phyloP scores from a whole-genome alignment of 1,139 yeast genomes.

The Suhomyces coccinellae region DNA sequence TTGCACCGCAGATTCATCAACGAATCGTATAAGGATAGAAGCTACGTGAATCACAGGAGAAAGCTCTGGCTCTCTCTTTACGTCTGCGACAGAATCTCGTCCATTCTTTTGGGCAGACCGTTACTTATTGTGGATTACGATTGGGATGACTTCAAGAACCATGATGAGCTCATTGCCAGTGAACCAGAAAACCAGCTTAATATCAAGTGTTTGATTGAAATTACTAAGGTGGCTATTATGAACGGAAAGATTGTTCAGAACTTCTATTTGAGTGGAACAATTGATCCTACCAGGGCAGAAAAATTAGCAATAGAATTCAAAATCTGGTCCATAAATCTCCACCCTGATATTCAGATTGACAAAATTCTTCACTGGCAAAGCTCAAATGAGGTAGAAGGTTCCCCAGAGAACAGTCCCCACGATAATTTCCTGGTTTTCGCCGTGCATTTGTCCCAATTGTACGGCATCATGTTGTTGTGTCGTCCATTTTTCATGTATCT shows the following conservation, averaged over 20 bases:
- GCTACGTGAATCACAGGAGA: slow-evolving; percentile 25
- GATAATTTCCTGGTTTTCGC: slow-evolving; percentile 28
- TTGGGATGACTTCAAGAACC: slow-evolving; percentile 37
- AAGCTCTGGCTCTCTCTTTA: slow-evolving; percentile 41
- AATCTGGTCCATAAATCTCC: slow-evolving; percentile 37
- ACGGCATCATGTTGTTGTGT: slow-evolving; percentile 42
- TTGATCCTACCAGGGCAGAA: slow-evolving; percentile 36
- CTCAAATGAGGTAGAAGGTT: slow-evolving; percentile 6
- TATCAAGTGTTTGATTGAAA: slow-evolving; percentile 16
- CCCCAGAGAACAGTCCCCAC: slow-evolving; percentile 5
- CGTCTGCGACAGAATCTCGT: slow-evolving; percentile 40
- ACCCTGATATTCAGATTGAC: slow-evolving; percentile 25
- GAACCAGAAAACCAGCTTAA: slow-evolving; percentile 15
- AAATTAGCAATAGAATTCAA: slow-evolving; percentile 42
- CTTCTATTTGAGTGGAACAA: slow-evolving; percentile 37
- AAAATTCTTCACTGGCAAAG: slow-evolving; percentile 16
- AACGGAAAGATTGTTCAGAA: slow-evolving; percentile 35
- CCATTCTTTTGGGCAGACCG: slow-evolving; percentile 43
- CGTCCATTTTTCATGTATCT: slow-evolving; percentile 48
- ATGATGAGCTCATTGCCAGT: slow-evolving; percentile 13
- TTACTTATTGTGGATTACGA: slow-evolving; percentile 39
- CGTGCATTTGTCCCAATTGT: slow-evolving; percentile 41
- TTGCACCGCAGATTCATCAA: slow-evolving; percentile 27
- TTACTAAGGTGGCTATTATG: slow-evolving; percentile 19
- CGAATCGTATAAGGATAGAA: slow-evolving; percentile 18